phyloP scores from a whole-genome alignment of 306 rosid genomes.

The Vigna trinervia region DNA sequence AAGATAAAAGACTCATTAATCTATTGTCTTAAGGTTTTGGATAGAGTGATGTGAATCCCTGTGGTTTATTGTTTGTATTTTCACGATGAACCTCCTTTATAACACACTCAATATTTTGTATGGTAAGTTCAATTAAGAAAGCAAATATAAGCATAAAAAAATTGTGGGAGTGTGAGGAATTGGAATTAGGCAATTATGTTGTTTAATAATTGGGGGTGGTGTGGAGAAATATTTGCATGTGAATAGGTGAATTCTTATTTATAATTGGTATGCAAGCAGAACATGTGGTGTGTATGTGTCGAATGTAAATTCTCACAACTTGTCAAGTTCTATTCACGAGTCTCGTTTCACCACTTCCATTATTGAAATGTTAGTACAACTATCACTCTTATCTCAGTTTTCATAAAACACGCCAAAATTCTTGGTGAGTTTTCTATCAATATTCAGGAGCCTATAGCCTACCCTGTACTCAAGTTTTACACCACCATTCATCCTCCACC shows the following conservation, averaged over 20 bases:
- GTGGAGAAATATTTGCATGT: constrained; percentile 53
- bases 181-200: constrained; percentile 38
- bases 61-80: too few relatives aligned
- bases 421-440: constrained; percentile 34
- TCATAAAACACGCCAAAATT: constrained; percentile 42
- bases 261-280: constrained; percentile 34
- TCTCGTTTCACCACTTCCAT: constrained; percentile 40
- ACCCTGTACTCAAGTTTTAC: constrained; percentile 28
- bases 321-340: constrained; percentile 41
- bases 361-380: constrained; percentile 42
- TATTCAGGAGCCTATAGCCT: constrained; percentile 43
- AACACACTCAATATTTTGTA: too few relatives aligned
- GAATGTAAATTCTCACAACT: constrained; percentile 34
- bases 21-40: too few relatives aligned
- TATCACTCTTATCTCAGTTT: constrained; percentile 42
- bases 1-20: too few relatives aligned
- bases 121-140: too few relatives aligned
- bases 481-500: constrained; percentile 40
- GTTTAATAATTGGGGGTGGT: constrained; percentile 50
- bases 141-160: too few relatives aligned
- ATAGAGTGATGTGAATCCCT: too few relatives aligned
- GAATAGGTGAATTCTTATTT: constrained; percentile 47
- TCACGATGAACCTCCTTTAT: too few relatives aligned
- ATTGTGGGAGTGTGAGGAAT: constrained; percentile 25
- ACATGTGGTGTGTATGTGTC: constrained; percentile 47